Evolutionary conservation across 371 early-diverging fungal genomes (phyloP).

Genomic region (Polyrhizophydium stewartii): DNA sequence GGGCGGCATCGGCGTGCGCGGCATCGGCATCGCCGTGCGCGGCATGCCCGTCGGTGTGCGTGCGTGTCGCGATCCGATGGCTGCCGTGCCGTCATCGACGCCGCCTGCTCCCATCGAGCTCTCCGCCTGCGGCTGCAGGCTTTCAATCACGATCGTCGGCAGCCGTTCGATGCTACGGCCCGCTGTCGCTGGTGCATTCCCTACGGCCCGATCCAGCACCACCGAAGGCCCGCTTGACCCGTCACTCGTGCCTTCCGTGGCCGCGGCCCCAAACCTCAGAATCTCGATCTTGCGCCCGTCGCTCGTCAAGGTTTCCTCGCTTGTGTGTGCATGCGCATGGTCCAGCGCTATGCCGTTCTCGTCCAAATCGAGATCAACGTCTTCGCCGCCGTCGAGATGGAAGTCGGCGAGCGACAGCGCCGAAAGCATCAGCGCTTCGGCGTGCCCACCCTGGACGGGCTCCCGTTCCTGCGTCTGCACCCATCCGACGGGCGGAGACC

Average conservation of each 20-base stretch:
- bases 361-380: neutral
- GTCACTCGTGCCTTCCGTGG: neutral
- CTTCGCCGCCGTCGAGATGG: neutral
- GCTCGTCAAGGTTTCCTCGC: neutral
- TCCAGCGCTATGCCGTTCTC: neutral
- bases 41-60: no score
- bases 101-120: no score
- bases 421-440: conserved; percentile 12
- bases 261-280: neutral
- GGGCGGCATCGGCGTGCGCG: neutral
- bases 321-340: neutral
- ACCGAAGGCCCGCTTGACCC: no score
- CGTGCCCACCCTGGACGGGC: conserved; percentile 38
- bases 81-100: no score
- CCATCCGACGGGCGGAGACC: conserved; percentile 48
- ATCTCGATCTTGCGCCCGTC: neutral
- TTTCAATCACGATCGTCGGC: no score
- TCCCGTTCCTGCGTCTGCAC: conserved; percentile 27
- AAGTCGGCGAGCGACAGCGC: conserved; percentile 3
- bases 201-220: no score
- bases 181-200: no score
- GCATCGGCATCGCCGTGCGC: neutral
- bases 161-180: no score
- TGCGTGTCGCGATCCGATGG: no score
- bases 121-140: no score